Base-by-base conservation (phyloP, 306 rosid genomes). In the Pachyrhizus erosus region DNA sequence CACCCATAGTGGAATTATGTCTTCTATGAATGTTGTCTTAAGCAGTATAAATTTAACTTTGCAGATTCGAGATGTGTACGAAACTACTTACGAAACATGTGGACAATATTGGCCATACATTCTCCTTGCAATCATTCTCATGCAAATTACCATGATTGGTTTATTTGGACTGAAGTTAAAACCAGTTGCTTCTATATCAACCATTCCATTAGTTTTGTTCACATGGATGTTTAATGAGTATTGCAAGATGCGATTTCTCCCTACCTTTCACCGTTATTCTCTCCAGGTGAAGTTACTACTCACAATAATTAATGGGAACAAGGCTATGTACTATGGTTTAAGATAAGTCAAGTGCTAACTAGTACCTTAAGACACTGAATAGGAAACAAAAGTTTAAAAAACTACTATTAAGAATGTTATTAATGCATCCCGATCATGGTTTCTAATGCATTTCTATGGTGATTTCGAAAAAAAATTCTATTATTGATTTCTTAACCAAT, bases 81-180 rank as follows among this genome's bases (percentile, higher is more conserved):
- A 83, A 82, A 89, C 91, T 6, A 78, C 88, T 12, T 96, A 96
- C 9, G 97, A 96, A 75, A 93, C 97, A 37, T 87, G 91, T 64
- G 98, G 97, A 80, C 89, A 88, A 84, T 96, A 88, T 74, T 96
- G 99, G 99, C 97, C 99, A 7, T 80, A 87, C 83, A 92, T 93
- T 72, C 87, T 96, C 52, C 73, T 92, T 21, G 91, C 94, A 48
- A 85, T 93, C 58, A 62, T 90, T 86, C 93, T 96, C 14, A 91
- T 96, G 99, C 98, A 96, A 87, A 85, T 92, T 74, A 92, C 96
- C n/a, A 93, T 96, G 98, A 93, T 96, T 76, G 98, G 99, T 79
- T 76, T 93, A 31, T 92, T 92, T 57, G 97, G 97, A 76, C 84
- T 93, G 65, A 96, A 96, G 86, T 83, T 86, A 27, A 96, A 93